phyloP scores from a whole-genome alignment of 108 stramenopile genomes.

The Nitzschia putrida region DNA sequence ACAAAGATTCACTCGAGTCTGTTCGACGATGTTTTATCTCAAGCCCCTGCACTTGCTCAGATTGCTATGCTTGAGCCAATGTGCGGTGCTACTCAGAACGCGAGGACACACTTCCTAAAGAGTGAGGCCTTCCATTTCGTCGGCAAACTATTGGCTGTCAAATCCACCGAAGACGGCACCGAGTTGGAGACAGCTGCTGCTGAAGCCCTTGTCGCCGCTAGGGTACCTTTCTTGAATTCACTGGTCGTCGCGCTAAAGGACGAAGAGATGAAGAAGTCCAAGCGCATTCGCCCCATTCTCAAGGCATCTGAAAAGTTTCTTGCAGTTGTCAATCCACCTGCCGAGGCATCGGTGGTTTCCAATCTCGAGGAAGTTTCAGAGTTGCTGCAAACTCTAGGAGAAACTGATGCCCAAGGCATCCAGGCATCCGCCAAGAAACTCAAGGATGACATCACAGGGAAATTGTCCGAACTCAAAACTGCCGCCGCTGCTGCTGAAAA shows the following conservation, averaged over 20 bases:
- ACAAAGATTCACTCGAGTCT: slow-evolving; percentile 57
- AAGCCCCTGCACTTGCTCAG: slow-evolving; percentile 51
- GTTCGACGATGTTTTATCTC: slow-evolving; percentile 67
- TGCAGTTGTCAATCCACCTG: slow-evolving; percentile 14
- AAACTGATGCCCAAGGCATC: slow-evolving; percentile 32
- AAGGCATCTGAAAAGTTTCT: slow-evolving; percentile 56
- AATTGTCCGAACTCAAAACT: slow-evolving; percentile 11
- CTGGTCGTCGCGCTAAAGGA: slow-evolving; percentile 39
- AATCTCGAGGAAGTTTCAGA: slow-evolving; percentile 12
- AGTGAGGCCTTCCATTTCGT: slow-evolving; percentile 66
- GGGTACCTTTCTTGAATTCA: slow-evolving; percentile 10
- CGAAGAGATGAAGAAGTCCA: slow-evolving; percentile 59
- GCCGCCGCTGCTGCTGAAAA: neutral
- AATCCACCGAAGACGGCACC: slow-evolving; percentile 14
- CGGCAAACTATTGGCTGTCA: slow-evolving; percentile 30
- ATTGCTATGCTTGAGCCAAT: slow-evolving; percentile 46
- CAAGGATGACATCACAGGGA: slow-evolving; percentile 11
- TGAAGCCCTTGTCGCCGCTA: slow-evolving; percentile 7
- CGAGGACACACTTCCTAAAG: slow-evolving; percentile 64
- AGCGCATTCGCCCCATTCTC: slow-evolving; percentile 47
- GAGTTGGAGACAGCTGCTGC: slow-evolving; percentile 18
- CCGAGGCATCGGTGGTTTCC: neutral
- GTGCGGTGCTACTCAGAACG: slow-evolving; percentile 41
- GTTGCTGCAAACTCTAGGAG: slow-evolving; percentile 8
- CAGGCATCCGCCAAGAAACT: slow-evolving; percentile 19